Evolutionary conservation across 208 protist genomes (phyloP).

Genomic region (Strigomonas galati): DNA sequence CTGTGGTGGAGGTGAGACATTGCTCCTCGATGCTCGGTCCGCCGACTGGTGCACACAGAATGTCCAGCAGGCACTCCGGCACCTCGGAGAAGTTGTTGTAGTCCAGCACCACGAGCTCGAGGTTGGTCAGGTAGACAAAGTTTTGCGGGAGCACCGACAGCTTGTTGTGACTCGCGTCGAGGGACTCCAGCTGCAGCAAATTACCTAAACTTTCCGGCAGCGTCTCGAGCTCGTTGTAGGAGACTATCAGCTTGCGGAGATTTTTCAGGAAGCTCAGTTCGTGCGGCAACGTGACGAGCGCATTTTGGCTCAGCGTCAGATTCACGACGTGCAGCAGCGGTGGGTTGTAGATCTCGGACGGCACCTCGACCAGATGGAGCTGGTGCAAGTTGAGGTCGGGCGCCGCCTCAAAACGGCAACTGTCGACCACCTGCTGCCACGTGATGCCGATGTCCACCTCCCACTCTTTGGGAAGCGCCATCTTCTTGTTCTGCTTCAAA

Average conservation of each 20-base stretch:
- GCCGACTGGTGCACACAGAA: slow-evolving; percentile 17
- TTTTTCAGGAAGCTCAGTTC: slow-evolving; percentile 67
- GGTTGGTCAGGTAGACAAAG: slow-evolving; percentile 55
- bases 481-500: slow-evolving; percentile 4
- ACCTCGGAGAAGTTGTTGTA: slow-evolving; percentile 83
- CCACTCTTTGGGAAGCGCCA: slow-evolving; percentile 56
- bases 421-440: slow-evolving; percentile 69
- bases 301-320: slow-evolving; percentile 76
- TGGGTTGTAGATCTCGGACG: slow-evolving; percentile 65
- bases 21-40: not conserved
- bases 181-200: slow-evolving; percentile 47
- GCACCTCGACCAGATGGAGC: slow-evolving; percentile 62
- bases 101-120: slow-evolving; percentile 63
- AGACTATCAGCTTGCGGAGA: slow-evolving; percentile 61
- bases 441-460: slow-evolving; percentile 62
- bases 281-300: slow-evolving; percentile 51
- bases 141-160: slow-evolving; percentile 59
- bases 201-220: slow-evolving; percentile 74
- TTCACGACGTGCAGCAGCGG: slow-evolving; percentile 59
- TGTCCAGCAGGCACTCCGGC: slow-evolving; percentile 61
- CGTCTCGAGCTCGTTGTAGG: slow-evolving; percentile 76
- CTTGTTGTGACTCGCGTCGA: slow-evolving; percentile 84
- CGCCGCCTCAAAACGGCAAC: slow-evolving; percentile 37
- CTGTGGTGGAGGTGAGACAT: not conserved
- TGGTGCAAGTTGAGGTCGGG: slow-evolving; percentile 70